Base-by-base conservation (phyloP, 331 rosid genomes). In the Quercus lobata region DNA sequence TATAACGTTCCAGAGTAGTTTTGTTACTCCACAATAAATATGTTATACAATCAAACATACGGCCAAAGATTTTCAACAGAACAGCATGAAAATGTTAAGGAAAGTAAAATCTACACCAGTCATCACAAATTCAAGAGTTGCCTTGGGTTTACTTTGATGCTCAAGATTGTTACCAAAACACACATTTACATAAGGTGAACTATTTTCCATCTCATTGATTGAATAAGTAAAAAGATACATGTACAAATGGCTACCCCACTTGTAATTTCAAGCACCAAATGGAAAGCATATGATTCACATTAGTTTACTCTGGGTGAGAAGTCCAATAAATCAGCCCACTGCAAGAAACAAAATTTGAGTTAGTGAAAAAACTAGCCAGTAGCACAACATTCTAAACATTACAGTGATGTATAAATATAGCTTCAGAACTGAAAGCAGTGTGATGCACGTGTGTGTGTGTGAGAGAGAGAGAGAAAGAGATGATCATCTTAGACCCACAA, bases 271-370 rank as follows among this genome's bases (percentile, higher is more conserved):
- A 68, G 60, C 83, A 76, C 76, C 81, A 57, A 78, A 18, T 62
- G 65, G 35, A 53, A 69, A 27, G 57, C 71, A 27, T 49, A 46
- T 7, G 17, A 5, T 55, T 61, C 12, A 56, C 54, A 49, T 66
- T 68, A 41, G 35, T 83, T 90, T 85, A 95, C 87, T 93, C 97
- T 24, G 97, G 89, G 85, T 95, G 99, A 82, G 88, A 73, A 80
- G 99, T 93, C 99, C 99, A 95, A 87, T 95, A 93, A 78, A 91
- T 72, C 78, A 95, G 91, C 80, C 99, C 99, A 79, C 99, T 93
- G 91, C 76, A 88, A 2, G 66, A 53, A 69, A 81, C 34, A 5
- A 34, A 32, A 75, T 41, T 72, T 5, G 30, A 32, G 65, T 82
- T 34, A 66, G 57, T 6, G 8, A 68, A 68, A 68, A 34, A 41